phyloP scores from a whole-genome alignment of 1,284 basidiomycete genomes.

The Fistulinella cinereoalba region DNA sequence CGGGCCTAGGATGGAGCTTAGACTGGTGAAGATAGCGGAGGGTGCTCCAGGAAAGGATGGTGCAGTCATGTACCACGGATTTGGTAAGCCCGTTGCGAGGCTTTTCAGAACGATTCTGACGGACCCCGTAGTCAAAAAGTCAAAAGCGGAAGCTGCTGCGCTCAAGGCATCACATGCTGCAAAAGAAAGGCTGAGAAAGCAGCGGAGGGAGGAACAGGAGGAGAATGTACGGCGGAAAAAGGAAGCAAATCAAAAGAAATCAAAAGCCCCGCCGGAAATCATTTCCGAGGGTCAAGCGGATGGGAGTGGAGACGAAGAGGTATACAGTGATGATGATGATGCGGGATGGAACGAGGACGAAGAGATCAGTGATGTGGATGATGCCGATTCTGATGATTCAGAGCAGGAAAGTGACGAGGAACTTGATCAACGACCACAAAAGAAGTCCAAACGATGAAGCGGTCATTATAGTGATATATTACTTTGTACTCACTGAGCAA shows the following conservation, averaged over 20 bases:
- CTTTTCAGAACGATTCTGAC: constrained; percentile 8
- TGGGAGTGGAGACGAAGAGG: constrained; percentile 38
- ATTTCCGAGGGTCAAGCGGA: constrained; percentile 35
- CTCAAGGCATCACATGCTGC: constrained; percentile 74
- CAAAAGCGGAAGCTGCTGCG: constrained; percentile 64
- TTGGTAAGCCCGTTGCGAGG: constrained; percentile 54
- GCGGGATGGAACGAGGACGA: constrained; percentile 63
- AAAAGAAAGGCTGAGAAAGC: constrained; percentile 69
- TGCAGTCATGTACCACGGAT: constrained; percentile 87
- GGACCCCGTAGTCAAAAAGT: constrained; percentile 68
- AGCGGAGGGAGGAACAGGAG: constrained; percentile 84
- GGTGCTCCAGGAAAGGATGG: constrained; percentile 90
- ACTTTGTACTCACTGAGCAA: constrained; percentile 9
- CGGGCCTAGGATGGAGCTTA: constrained; percentile 92
- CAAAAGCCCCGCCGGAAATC: constrained; percentile 26
- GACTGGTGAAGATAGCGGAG: constrained; percentile 92
- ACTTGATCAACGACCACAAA: constrained; percentile 36
- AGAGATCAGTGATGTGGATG: constrained; percentile 59
- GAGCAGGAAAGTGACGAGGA: constrained; percentile 41
- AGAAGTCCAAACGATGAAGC: constrained; percentile 40
- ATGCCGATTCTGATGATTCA: constrained; percentile 43
- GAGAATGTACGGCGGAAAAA: constrained; percentile 84
- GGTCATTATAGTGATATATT: constrained; percentile 28
- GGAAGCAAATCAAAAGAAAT: constrained; percentile 37
- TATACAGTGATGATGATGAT: constrained; percentile 44